phyloP scores from a whole-genome alignment of 164 flowering plant species.

The Liquidambar formosana region DNA sequence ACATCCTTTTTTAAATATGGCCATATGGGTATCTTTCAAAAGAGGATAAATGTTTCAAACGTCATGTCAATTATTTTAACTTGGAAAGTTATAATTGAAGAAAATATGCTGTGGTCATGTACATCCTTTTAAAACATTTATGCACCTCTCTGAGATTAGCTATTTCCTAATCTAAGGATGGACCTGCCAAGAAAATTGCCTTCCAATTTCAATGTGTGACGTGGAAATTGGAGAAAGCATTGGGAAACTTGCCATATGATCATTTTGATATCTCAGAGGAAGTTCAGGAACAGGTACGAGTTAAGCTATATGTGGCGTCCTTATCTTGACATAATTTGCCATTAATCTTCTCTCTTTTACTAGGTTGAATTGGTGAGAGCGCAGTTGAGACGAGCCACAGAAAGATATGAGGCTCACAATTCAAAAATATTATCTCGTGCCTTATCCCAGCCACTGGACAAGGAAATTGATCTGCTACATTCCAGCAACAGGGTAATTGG shows the following conservation, averaged over 20 bases:
- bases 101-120: not conserved
- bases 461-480: constrained; percentile 31
- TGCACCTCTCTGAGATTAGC: constrained; percentile 11
- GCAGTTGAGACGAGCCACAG: constrained; percentile 82
- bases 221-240: constrained; percentile 73
- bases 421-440: constrained; percentile 38
- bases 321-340: not conserved
- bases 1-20: no score
- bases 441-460: constrained; percentile 41
- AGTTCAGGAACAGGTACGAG: constrained; percentile 83
- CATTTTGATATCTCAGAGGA: constrained; percentile 79
- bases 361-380: constrained; percentile 81
- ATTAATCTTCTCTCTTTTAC: constrained; percentile 9
- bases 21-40: no score
- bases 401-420: constrained; percentile 57
- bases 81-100: not conserved
- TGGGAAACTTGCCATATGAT: constrained; percentile 61
- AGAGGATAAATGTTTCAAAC: not conserved
- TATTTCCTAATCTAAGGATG: constrained; percentile 56
- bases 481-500: constrained; percentile 21
- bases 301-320: not conserved
- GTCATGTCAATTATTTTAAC: not conserved
- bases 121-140: not conserved
- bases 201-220: constrained; percentile 76
- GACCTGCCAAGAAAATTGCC: constrained; percentile 47